Evolutionary conservation across 2,329 filamentous ascomycete genomes (phyloP), one percentile per base, ranked within the genome.

Genomic region (Colletotrichum paranaense): DNA sequence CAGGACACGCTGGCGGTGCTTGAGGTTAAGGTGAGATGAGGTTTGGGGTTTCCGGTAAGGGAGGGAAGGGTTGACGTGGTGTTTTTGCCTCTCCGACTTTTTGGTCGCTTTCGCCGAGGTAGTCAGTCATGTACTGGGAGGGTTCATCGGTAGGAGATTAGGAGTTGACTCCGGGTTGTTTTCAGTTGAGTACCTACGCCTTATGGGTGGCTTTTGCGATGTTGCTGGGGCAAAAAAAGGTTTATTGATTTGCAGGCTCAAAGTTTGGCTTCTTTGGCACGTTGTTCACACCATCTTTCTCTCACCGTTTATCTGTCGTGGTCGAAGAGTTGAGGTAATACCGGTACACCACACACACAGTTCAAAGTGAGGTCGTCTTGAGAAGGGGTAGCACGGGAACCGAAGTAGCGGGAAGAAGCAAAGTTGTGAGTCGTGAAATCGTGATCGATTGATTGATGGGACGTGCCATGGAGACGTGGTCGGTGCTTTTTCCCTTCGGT

Each of bases 1-100:
- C 73, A 66, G 53, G 70, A 73, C 65, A 73, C 73, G 73, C 65
- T 74, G 73, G 65, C 73, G 66, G 57, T 67, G 55, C 60, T 57
- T 49, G 58, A 53, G 46, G 19, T 53, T n/a, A 30, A n/a, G 60
- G n/a, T 32, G 26, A 62, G 59, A 30, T 49, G 32, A 60, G 32
- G 32, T 22, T 24, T 46, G 42, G 38, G 6, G 5, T 26, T 19
- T 26, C 4, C 22, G 24, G 59, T 42, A 30, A 35, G 26, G 62
- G 59, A 52, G 24, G 24, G 11, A 26, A 32, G 46, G 30, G 30
- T 46, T 28, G 67, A 63, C 66, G 69, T 63, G 65, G 52, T 46
- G 46, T 42, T 22, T 58, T 56, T 14, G 58, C 58, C 65, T 57
- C 69, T 65, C 46, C n/a, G n/a, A 49, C 46, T 24, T 63, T 58